These are phyloP conservation scores for Sisymbrium altissimum DNA, from an alignment of 345 rosid genomes.

Conservation along the genomic window DNA sequence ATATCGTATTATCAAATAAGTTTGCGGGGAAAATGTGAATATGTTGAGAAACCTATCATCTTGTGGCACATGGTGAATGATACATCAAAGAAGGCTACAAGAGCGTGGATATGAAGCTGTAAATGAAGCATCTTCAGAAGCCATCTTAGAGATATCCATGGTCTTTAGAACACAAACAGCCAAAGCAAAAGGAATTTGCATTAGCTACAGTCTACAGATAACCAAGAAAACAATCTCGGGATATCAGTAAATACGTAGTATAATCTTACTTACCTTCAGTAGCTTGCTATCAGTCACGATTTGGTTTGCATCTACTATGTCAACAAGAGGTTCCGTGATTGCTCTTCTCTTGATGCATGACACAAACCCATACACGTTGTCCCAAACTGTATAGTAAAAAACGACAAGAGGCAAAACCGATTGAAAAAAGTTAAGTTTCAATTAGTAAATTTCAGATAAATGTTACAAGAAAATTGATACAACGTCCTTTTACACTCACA, in stretches of 20 bases:
- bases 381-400: conserved; percentile 60
- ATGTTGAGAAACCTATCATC: conserved; percentile 91
- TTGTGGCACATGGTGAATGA: conserved; percentile 89
- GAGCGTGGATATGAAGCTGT: conserved; percentile 87
- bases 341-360: conserved; percentile 96
- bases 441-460: background rate
- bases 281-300: conserved; percentile 74
- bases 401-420: background rate
- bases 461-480: background rate
- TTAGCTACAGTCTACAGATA: conserved; percentile 10
- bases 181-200: background rate
- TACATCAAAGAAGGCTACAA: conserved; percentile 93
- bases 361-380: conserved; percentile 86
- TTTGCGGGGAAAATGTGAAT: conserved; percentile 30
- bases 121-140: conserved; percentile 85
- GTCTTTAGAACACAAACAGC: conserved; percentile 43
- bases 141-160: conserved; percentile 96
- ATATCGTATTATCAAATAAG: background rate
- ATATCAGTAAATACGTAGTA: background rate
- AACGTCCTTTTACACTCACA: conserved; percentile 45
- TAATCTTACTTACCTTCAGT: conserved; percentile 55
- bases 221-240: background rate
- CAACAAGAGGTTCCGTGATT: conserved; percentile 92
- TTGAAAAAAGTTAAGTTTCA: background rate
- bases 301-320: conserved; percentile 82